Evolutionary conservation across 305 asterid species (phyloP).

Genomic region (Fraxinus baroniana): DNA sequence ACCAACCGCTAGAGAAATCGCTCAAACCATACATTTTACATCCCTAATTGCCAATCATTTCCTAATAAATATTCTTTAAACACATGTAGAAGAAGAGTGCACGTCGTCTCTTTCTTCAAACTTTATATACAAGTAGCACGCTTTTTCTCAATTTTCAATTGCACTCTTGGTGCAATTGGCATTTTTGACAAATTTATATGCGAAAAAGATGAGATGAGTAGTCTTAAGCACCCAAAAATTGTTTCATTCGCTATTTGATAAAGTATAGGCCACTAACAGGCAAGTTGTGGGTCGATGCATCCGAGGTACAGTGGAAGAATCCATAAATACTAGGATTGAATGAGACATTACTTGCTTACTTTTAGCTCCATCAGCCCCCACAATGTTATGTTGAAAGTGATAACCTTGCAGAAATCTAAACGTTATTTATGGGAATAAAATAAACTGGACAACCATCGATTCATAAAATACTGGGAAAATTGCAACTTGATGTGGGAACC

Average conservation of each 20-base stretch:
- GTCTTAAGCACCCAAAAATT: background rate
- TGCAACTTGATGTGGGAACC: background rate
- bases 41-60: too few species aligned
- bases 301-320: background rate
- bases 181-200: background rate
- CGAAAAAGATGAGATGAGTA: background rate
- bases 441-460: background rate
- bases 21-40: too few species aligned
- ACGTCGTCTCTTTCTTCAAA: too few species aligned
- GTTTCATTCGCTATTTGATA: background rate
- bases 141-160: too few species aligned
- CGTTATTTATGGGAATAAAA: background rate
- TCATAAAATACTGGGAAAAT: background rate
- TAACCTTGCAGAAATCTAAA: background rate
- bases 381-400: background rate
- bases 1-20: too few species aligned
- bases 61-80: too few species aligned
- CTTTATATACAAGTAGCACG: too few species aligned
- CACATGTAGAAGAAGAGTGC: too few species aligned
- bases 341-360: background rate
- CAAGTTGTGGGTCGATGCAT: background rate
- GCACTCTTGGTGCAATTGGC: background rate
- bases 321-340: background rate
- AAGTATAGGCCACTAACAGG: background rate
- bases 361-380: background rate